Evolutionary conservation across 768 basidiomycete species (phyloP), one percentile per base, ranked within the genome.

Genomic region (Lactifluus hygrophoroides): DNA sequence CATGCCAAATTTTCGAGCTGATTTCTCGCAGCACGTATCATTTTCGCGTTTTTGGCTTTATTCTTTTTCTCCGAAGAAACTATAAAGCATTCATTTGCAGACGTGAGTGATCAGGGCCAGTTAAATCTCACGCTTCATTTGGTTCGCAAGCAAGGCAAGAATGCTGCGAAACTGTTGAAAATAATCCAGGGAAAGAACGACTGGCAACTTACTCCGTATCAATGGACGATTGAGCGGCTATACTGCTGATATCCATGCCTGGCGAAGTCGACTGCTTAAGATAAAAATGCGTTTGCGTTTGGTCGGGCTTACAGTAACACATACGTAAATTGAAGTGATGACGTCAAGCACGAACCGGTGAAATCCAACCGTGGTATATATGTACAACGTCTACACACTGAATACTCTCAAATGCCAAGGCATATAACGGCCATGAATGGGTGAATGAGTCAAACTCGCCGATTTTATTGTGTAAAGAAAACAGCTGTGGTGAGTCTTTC

Each of bases 1-100:
- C 37, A 34, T 51, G 38, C 59, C 35, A 51, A 23, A 28, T 56
- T 60, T 46, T 49, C 60, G 44, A 52, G 35, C 34, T 65, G 49
- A 25, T 46, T 30, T 61, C 45, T 25, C n/a, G 27, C 51, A 21
- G 47, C 48, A 16, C 47, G 64, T 17, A 54, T 51, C 9, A 34
- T 37, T 52, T 48, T 64, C 6, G 40, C 45, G 25, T 35, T 27
- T 27, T 46, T 47, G 6, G 6, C 28, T 13, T 60, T 58, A 32
- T 38, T 43, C 43, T 51, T 56, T 25, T 51, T 61, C 34, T 54
- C 40, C 17, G 37, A 21, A 16, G 52, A 55, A 9, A 42, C 56
- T 58, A 19, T 48, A 8, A 16, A 27, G 21, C 2, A 49, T 37
- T 43, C 32, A n/a, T 5, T 40, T 19, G 43, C 19, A 30, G 19